Conservation (phyloP, 2,329 filamentous ascomycete genomes). For the Fusarium buharicum region DNA sequence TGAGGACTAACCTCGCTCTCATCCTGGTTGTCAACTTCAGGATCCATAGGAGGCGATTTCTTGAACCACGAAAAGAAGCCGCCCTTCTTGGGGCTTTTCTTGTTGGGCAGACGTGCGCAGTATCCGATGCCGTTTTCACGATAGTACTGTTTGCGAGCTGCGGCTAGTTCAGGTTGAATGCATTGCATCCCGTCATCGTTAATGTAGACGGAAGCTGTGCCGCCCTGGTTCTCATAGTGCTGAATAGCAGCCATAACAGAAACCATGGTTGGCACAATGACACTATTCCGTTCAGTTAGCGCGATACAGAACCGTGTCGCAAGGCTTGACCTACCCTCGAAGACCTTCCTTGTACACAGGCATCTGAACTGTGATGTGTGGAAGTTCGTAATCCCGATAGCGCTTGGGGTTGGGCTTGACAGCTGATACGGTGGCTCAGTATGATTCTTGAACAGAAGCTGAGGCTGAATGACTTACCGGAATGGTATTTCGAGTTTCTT, state of each 20-base stretch:
- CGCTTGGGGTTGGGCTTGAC: conserved; percentile 45
- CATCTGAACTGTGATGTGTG: conserved; percentile 59
- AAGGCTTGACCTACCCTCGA: conserved; percentile 21
- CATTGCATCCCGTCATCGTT: conserved; percentile 77
- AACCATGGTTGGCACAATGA: conserved; percentile 66
- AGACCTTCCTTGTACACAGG: conserved; percentile 56
- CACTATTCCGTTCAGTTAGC: conserved; percentile 22
- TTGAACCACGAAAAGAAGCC: conserved; percentile 54
- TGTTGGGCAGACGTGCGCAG: conserved; percentile 63
- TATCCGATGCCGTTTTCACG: conserved; percentile 68
- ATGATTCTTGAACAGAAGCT: too few relatives aligned
- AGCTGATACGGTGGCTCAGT: conserved; percentile 25
- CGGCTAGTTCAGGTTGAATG: conserved; percentile 60
- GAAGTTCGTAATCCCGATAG: conserved; percentile 50
- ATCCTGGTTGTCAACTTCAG: conserved; percentile 50
- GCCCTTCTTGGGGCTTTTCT: conserved; percentile 33
- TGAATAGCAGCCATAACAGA: conserved; percentile 68
- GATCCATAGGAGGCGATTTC: conserved; percentile 29
- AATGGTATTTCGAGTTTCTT: conserved; percentile 44
- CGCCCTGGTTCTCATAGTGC: conserved; percentile 70
- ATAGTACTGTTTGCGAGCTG: conserved; percentile 64
- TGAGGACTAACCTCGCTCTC: conserved; percentile 52
- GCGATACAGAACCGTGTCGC: background rate
- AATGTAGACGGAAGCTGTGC: conserved; percentile 73
- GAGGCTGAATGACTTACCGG: too few relatives aligned